Percentiles rank a stretch among this genome's conserved stretches.
Conservation (phyloP, 2,329 filamentous ascomycete genomes). For the Canariomyces notabilis region DNA sequence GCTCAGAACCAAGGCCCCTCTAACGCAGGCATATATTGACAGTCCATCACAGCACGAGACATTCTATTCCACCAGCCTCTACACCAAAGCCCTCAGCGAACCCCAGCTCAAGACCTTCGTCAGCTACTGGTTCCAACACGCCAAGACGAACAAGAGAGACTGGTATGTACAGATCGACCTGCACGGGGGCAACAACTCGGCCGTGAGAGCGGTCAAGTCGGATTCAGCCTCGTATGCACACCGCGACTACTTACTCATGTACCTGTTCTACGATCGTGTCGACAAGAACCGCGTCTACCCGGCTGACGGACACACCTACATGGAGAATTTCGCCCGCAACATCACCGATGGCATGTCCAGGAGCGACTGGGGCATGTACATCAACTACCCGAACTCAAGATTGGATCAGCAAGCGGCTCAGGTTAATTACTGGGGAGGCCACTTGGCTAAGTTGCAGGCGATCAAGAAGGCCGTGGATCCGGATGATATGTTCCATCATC, state of each 20-base stretch:
- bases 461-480: slow-evolving; percentile 37
- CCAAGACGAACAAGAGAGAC: slow-evolving; percentile 32
- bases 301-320: slow-evolving; percentile 29
- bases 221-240: slow-evolving; percentile 37
- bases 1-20: not conserved
- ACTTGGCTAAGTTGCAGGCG: slow-evolving; percentile 30
- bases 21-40: not conserved
- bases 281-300: slow-evolving; percentile 32
- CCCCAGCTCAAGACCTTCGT: slow-evolving; percentile 34
- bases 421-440: slow-evolving; percentile 33
- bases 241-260: slow-evolving; percentile 44
- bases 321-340: slow-evolving; percentile 33
- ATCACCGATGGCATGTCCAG: slow-evolving; percentile 28
- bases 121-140: slow-evolving; percentile 36
- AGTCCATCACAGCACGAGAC: slow-evolving; percentile 34
- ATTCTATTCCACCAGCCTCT: slow-evolving; percentile 39
- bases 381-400: slow-evolving; percentile 38
- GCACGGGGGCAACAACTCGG: slow-evolving; percentile 38
- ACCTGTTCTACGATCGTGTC: slow-evolving; percentile 43
- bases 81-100: slow-evolving; percentile 34
- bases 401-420: slow-evolving; percentile 32
- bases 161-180: slow-evolving; percentile 42
- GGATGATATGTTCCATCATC: slow-evolving; percentile 36
- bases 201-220: slow-evolving; percentile 29
- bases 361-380: slow-evolving; percentile 36